phyloP scores from a whole-genome alignment of 352 stramenopile species.

The Phytophthora rubi region DNA sequence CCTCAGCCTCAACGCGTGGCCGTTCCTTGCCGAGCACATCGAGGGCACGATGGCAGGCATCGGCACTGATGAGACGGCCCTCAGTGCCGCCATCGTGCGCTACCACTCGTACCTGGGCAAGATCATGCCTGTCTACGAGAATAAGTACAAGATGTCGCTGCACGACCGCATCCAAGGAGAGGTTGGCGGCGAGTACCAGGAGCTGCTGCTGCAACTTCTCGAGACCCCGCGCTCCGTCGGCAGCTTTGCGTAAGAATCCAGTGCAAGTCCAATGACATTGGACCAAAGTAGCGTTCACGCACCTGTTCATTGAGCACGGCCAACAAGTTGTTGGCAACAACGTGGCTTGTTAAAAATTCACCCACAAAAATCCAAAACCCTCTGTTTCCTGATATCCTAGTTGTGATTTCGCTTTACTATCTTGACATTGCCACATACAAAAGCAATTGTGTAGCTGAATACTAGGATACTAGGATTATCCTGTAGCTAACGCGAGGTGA shows the following conservation, averaged over 20 bases:
- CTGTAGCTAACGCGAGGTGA: not conserved
- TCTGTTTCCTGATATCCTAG: not conserved
- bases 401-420: not conserved
- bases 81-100: slow-evolving; percentile 69
- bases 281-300: not conserved
- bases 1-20: slow-evolving; percentile 62
- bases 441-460: not conserved
- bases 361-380: slow-evolving; percentile 13
- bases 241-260: slow-evolving; percentile 37
- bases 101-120: slow-evolving; percentile 70
- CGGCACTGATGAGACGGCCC: slow-evolving; percentile 71
- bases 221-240: slow-evolving; percentile 45
- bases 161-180: slow-evolving; percentile 64
- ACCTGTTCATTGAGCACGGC: not conserved
- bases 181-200: slow-evolving; percentile 61
- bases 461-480: slow-evolving; percentile 1
- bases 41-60: slow-evolving; percentile 71
- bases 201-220: slow-evolving; percentile 66
- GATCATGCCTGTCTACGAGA: slow-evolving; percentile 60
- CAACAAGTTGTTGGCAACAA: not conserved
- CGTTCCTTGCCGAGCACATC: slow-evolving; percentile 67
- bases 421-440: not conserved
- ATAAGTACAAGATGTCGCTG: slow-evolving; percentile 66
- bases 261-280: not conserved
- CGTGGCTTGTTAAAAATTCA: slow-evolving; percentile 1